phyloP scores from a whole-genome alignment of 2,329 filamentous ascomycete genomes.

The Venturiaceae sp. region DNA sequence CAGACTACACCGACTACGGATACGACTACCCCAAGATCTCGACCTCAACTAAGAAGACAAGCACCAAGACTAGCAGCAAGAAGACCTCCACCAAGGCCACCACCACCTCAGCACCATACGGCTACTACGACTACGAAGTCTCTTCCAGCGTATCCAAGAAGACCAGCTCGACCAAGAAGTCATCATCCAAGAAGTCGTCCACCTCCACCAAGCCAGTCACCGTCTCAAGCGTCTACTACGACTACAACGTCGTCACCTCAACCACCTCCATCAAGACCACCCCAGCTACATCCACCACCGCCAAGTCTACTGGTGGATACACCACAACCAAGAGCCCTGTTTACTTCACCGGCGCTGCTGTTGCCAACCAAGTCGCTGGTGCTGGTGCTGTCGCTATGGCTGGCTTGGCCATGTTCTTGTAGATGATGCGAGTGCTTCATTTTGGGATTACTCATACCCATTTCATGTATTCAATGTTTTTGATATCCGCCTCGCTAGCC shows the following conservation, averaged over 20 bases:
- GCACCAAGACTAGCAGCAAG: no score
- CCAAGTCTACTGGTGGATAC: not conserved
- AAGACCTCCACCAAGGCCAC: not conserved
- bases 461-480: not conserved
- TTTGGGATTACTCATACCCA: not conserved
- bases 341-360: not conserved
- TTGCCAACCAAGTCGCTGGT: not conserved
- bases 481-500: no score
- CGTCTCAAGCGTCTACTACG: not conserved
- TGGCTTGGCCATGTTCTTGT: not conserved
- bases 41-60: not conserved
- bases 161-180: not conserved
- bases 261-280: not conserved
- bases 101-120: not conserved
- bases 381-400: not conserved
- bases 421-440: not conserved
- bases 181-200: not conserved
- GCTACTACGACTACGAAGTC: not conserved
- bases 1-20: not conserved
- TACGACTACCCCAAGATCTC: not conserved
- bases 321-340: not conserved
- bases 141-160: no score
- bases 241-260: not conserved
- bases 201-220: not conserved
- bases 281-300: not conserved